phyloP scores from a whole-genome alignment of 2,329 filamentous ascomycete genomes.

The Dryadomyces quercus-mongolicae region DNA sequence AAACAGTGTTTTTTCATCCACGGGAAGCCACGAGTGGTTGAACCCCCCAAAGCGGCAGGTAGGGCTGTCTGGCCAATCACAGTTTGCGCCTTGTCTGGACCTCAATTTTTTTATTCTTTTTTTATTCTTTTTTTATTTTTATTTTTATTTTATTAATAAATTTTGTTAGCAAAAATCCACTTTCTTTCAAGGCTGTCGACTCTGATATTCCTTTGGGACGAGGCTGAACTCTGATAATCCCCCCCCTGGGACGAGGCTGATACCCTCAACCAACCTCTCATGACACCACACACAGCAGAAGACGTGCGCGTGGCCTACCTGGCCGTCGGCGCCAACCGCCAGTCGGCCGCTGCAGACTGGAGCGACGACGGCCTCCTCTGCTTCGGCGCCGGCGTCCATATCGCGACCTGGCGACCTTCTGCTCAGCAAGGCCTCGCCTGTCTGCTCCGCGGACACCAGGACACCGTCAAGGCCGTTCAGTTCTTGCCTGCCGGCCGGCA shows the following conservation, averaged over 20 bases:
- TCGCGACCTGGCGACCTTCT: constrained; percentile 39
- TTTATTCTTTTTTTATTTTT: background rate
- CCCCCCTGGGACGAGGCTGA: too few relatives aligned
- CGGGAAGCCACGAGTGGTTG: background rate
- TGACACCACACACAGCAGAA: background rate
- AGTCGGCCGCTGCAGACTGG: constrained; percentile 88
- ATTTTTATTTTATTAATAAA: too few relatives aligned
- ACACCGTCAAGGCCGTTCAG: constrained; percentile 70
- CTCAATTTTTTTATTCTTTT: background rate
- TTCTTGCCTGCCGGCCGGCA: constrained; percentile 44
- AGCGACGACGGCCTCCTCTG: constrained; percentile 60
- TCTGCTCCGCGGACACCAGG: constrained; percentile 65
- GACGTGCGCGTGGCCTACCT: constrained; percentile 36
- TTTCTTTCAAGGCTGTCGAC: too few relatives aligned
- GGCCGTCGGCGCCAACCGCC: constrained; percentile 77
- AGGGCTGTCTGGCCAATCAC: constrained; percentile 21
- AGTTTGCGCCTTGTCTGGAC: constrained; percentile 3
- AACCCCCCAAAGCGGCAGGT: background rate
- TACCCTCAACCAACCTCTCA: too few relatives aligned
- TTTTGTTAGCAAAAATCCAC: too few relatives aligned
- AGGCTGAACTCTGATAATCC: background rate
- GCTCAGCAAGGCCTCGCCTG: constrained; percentile 43
- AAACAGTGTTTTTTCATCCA: too few relatives aligned
- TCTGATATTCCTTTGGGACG: background rate
- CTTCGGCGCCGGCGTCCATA: constrained; percentile 78